Evolutionary conservation across 768 basidiomycete species (phyloP), one percentile per base, ranked within the genome.

Genomic region (Scleroderma bovista): DNA sequence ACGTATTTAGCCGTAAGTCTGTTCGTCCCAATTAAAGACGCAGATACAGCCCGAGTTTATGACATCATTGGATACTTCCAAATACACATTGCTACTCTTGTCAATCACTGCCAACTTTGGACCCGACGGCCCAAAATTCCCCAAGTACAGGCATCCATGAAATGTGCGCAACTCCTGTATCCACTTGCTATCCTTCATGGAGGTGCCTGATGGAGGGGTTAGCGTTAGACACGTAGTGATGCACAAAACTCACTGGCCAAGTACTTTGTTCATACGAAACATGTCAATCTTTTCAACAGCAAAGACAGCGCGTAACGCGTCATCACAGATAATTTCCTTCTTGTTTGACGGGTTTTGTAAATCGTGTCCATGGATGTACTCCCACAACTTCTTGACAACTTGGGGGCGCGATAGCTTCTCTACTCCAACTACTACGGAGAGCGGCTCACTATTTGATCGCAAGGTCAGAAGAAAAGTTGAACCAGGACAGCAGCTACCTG

Each of bases 211-310:
- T 15, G 42, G 20, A 40, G 16, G 12, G 8, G 41, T 56, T 11
- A 57, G 51, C 19, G 16, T 7, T 42, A 17, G 6, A 40, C 40
- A n/a, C 19, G 6, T 23, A 39, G 29, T 24, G 23, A 10, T 20
- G 36, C 15, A 19, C 6, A 9, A 13, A 10, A 71, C 79, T 51
- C 48, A 92, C 86, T 84, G 74, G 63, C 87, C 86, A 50, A 95
- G 71, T 23, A 86, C 77, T 68, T 94, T 92, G 76, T 94, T 95
- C 93, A 95, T 95, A 57, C 75, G 82, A 72, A 95, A 94, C 91
- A 94, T 94, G 68, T 90, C 83, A 50, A 96, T 80, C 64, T 82
- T 87, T 55, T 91, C 87, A 12, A 79, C 77, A 50, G 77, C 78
- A 65, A 97, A 95, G 19, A 95, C 79, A 6, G 83, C 80, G 59